Evolutionary conservation across 805 yeast species (phyloP), one percentile per base, ranked within the genome.

Genomic region (Kodamaea jinghongensis): DNA sequence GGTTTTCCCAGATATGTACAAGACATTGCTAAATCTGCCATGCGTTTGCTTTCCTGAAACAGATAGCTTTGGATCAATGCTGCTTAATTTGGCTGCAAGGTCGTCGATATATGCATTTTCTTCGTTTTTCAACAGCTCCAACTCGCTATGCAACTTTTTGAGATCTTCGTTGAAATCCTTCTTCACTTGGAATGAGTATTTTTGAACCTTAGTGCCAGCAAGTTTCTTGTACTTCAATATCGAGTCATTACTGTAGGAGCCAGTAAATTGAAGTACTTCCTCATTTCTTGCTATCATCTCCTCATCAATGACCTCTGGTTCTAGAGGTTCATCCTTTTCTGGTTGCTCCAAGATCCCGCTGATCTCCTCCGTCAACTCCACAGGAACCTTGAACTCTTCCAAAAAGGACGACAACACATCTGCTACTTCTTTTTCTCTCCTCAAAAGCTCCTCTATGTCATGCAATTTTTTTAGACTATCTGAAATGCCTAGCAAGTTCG

Each of bases 1-100:
- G 14, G 58, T 51, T 15, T 65, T 60, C 0, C 76, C 79, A 4
- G 67, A 54, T 9, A 81, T 59, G 44, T 74, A 70, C 2, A 82
- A 60, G 6, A 76, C 77, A 51, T 76, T 64, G n/a, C 42, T 36
- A 38, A 49, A 55, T 15, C 63, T 50, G 0, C 68, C 61, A 12
- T 56, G 56, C 14, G 59, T 62, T 15, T 56, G 59, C 12, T 58
- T 56, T 25, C 55, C 53, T 7, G 51, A 38, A 1, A 73, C 47
- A 0, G 38, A 42, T 3, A 69, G 46, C 36, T 61, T 61, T 0
- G 61, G 48, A 38, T 69, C 73, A 16, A 61, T 44, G 3, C 44
- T 39, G 7, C 28, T 26, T 12, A 64, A 39, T n/a, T 46, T 40
- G 1, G 45, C 36, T 20, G 50, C 50, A 1, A 66, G 44, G 1